Base-by-base conservation (phyloP, 2,329 filamentous ascomycete species). In the Aulographum hederae region DNA sequence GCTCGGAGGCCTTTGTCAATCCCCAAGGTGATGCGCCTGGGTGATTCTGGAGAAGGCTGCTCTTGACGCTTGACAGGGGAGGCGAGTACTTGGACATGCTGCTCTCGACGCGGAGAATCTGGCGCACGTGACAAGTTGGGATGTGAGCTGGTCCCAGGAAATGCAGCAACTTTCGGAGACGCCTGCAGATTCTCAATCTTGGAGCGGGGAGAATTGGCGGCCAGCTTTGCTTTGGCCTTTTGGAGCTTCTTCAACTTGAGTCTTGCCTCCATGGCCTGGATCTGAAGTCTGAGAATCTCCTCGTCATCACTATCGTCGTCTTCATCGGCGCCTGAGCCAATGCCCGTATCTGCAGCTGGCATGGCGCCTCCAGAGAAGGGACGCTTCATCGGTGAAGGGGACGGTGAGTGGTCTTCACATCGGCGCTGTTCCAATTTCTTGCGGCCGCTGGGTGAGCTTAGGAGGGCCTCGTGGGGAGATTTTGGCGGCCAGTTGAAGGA, bases 1-100 rank as follows among this genome's bases (percentile, higher is more conserved):
- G 76, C 84, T 43, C 65, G 77, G 21, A 85, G 58, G 1, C 82
- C 84, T 49, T 92, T 91, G 53, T 93, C 85, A 38, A 95, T 91
- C 4, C 89, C 86, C 12, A 95, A 53, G 13, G 82, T 54, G 11
- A 89, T 69, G 37, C 85, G 67, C 32, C 77, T 77, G 1, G 89
- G 86, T 2, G 85, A 94, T 17, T 65, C 70, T 21, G 72, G 73
- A 11, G 68, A 58, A 12, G 58, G 46, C 2, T 61, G 47, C 11
- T 59, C 52, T 26, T 50, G 63, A 54, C 43, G 43, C 41, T 57
- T 70, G 51, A 56, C 65, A 2, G 71, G 75, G 4, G 86, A 78
- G 1, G 84, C 69, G 2, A 82, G 82, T 11, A 95, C 78, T 50
- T 92, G 71, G 2, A 92, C 56, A 17, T 50, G 46, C 12, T 45